A percentile compares a stretch with the other conserved stretches of the same genome.
Conservation (phyloP, 768 basidiomycete species). For the Myochromella boudieri region DNA sequence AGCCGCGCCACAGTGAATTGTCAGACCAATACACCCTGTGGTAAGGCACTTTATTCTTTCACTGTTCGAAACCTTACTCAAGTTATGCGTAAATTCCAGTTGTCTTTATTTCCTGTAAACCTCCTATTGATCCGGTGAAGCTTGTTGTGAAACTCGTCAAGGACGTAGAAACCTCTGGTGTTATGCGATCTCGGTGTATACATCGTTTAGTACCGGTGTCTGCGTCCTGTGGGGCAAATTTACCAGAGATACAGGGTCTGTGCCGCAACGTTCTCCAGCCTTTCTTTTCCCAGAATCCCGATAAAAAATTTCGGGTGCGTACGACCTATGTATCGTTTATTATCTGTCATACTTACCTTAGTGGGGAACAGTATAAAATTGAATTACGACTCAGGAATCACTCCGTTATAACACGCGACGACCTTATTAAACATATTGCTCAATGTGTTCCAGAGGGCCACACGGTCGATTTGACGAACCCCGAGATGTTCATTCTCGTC, state of each 20-base stretch:
- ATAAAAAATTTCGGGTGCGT: conserved; percentile 47
- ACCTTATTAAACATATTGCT: conserved; percentile 67
- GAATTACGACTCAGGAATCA: conserved; percentile 78
- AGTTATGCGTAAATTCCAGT: conserved; percentile 62
- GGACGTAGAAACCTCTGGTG: conserved; percentile 60
- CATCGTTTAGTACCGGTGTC: conserved; percentile 74
- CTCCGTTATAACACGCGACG: conserved; percentile 58
- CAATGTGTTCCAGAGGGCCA: conserved; percentile 68
- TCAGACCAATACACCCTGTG: conserved; percentile 77
- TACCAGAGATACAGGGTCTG: conserved; percentile 65
- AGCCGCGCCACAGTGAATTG: conserved; percentile 55
- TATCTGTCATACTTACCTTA: neutral
- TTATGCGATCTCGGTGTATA: conserved; percentile 67
- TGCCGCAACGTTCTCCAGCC: conserved; percentile 53
- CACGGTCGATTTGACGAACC: conserved; percentile 64
- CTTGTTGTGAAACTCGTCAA: conserved; percentile 64
- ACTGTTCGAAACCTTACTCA: neutral
- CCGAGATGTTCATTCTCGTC: conserved; percentile 73
- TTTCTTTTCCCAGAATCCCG: conserved; percentile 49
- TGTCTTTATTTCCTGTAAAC: conserved; percentile 76
- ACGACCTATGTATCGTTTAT: neutral
- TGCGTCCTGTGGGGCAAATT: conserved; percentile 64
- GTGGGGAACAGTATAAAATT: conserved; percentile 66
- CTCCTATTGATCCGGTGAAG: conserved; percentile 75
- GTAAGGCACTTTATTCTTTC: conserved; percentile 35